These are phyloP conservation scores for Hemileccinum hortonii DNA, from an alignment of 1,284 basidiomycete genomes.

Conservation along the genomic window DNA sequence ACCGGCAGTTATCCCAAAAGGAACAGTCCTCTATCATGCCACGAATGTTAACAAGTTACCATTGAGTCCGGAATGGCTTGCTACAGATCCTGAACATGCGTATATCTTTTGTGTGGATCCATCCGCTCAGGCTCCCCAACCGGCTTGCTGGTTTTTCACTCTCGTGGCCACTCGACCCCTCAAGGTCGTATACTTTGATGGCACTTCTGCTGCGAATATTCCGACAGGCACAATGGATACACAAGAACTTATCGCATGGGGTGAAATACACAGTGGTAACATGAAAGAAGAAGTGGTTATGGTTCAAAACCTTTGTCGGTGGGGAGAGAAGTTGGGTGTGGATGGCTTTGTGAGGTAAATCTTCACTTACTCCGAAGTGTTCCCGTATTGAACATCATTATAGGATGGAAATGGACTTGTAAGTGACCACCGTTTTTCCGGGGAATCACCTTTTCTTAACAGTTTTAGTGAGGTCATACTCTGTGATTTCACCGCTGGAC, in stretches of 20 bases:
- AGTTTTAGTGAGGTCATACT: constrained; percentile 13
- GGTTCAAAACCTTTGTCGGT: constrained; percentile 35
- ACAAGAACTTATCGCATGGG: constrained; percentile 45
- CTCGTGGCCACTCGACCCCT: constrained; percentile 37
- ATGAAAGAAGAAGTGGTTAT: too few relatives aligned
- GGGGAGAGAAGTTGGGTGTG: constrained; percentile 36
- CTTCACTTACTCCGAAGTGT: background rate
- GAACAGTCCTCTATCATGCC: constrained; percentile 45
- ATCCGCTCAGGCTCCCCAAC: background rate
- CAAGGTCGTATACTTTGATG: constrained; percentile 40
- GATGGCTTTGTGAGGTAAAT: constrained; percentile 41
- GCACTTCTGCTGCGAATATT: constrained; percentile 34
- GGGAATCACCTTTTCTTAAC: constrained; percentile 4
- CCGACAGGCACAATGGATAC: constrained; percentile 31
- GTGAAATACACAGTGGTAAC: too few relatives aligned
- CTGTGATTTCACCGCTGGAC: constrained; percentile 44
- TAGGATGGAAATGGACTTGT: constrained; percentile 51
- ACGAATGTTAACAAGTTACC: constrained; percentile 26
- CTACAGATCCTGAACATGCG: constrained; percentile 46
- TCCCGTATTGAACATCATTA: background rate
- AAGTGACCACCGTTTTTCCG: constrained; percentile 13
- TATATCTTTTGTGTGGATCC: constrained; percentile 32
- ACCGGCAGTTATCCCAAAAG: constrained; percentile 39
- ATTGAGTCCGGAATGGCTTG: constrained; percentile 38
- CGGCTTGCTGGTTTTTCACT: constrained; percentile 41